These are phyloP conservation scores for Nakaseomyces sp. DNA, from an alignment of 1,139 yeast genomes.

Conservation along the genomic window DNA sequence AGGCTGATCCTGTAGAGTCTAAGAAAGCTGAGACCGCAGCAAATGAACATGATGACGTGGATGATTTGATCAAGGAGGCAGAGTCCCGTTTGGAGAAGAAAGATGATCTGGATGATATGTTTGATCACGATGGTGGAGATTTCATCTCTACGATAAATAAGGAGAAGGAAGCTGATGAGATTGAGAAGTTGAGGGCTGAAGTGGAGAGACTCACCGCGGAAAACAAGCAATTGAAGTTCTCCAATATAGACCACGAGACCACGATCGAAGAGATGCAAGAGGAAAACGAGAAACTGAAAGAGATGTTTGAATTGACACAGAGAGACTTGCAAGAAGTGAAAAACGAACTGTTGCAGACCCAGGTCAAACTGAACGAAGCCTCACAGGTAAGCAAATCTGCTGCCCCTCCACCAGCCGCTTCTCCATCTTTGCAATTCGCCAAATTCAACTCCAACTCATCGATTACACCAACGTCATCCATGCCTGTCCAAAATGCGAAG, in stretches of 20 bases:
- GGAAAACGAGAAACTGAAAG: constrained; percentile 30
- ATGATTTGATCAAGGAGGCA: neutral
- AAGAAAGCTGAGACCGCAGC: too few species aligned
- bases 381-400: constrained; percentile 18
- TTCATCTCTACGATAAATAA: constrained; percentile 30
- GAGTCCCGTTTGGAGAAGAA: constrained; percentile 6
- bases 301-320: constrained; percentile 26
- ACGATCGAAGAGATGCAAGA: constrained; percentile 35
- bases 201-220: constrained; percentile 30
- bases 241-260: constrained; percentile 42
- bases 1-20: too few species aligned
- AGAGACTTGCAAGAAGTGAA: constrained; percentile 16
- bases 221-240: constrained; percentile 33
- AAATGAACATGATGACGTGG: constrained; percentile 1
- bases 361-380: constrained; percentile 9
- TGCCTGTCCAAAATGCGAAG: constrained; percentile 13
- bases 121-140: constrained; percentile 14
- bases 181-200: constrained; percentile 23
- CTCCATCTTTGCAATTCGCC: constrained; percentile 19
- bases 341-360: constrained; percentile 19
- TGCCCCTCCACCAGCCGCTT: constrained; percentile 7
- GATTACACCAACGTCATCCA: constrained; percentile 10
- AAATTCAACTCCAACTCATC: constrained; percentile 11
- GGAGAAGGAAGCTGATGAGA: constrained; percentile 26
- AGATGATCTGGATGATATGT: constrained; percentile 8